Base-by-base conservation (phyloP, 2,329 filamentous ascomycete species). In the Claviceps humidiphila region DNA sequence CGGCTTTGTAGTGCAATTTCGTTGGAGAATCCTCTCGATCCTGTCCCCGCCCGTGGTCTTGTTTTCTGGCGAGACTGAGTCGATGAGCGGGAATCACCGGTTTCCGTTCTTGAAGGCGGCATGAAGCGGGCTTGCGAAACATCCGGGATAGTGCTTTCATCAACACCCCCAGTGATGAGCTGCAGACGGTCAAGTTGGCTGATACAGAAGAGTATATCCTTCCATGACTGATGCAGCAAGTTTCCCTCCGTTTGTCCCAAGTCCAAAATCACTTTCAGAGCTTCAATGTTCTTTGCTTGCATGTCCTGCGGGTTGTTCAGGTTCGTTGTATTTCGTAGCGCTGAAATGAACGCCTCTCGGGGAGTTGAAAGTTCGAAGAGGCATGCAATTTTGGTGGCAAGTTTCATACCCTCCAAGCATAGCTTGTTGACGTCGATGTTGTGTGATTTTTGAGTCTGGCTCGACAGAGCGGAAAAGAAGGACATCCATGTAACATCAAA, bases 401-500 rank as follows among this genome's bases (percentile, higher is more conserved):
- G 76, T 66, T 90, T 95, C 76, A 97, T 89, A 3, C 93, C 93
- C 63, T 98, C 91, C 61, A 98, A 85, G 62, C 93, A 98, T 6
- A 95, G 71, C 63, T 84, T 89, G 66, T 96, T 90, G 16, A 93
- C 87, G 58, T 96, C 89, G 4, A 95, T 74, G 61, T 96, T 96
- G 59, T 95, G 87, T 0, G 88, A 86, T 63, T 95, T 90, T 60
- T 97, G 93, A 65, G 93, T 90, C 59, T 94, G 87, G 49, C 87
- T 90, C 1, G 91, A 96, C 26, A 98, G 77, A 0, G 90, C 90
- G 5, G 91, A 97, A 62, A 98, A 85, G 67, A 96, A 94, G 9
- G 91, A 95, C 91, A 97, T 98, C 93, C 93, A 98, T 0, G 89
- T 94, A 24, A 95, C 89, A 61, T 95, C 90, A 63, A 98, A 97